Conservation (phyloP, 495 filamentous ascomycete species). For the Chaetomidium leptoderma region DNA sequence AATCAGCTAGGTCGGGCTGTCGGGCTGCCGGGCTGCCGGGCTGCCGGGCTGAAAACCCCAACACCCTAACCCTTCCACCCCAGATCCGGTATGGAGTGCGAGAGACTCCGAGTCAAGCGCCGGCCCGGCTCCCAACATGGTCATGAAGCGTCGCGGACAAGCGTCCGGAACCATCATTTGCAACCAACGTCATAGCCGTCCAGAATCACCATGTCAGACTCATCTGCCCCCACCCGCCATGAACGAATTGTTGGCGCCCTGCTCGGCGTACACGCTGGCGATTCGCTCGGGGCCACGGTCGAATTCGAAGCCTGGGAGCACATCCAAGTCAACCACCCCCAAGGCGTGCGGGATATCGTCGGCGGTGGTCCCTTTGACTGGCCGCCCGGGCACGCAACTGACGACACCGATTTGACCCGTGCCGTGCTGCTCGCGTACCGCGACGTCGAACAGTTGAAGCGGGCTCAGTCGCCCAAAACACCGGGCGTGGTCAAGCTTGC, state of each 20-base stretch:
- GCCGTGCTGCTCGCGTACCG: conserved; percentile 27
- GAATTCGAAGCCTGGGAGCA: conserved; percentile 28
- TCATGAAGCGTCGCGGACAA: too few relatives aligned
- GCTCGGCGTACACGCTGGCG: conserved; percentile 35
- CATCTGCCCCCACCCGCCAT: conserved; percentile 2
- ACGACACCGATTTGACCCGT: conserved; percentile 23
- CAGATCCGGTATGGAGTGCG: too few relatives aligned
- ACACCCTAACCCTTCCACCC: too few relatives aligned
- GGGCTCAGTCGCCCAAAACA: background rate
- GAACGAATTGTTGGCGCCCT: conserved; percentile 30
- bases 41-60: too few relatives aligned
- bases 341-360: conserved; percentile 25
- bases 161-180: too few relatives aligned
- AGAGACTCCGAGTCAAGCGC: too few relatives aligned
- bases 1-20: too few relatives aligned
- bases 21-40: too few relatives aligned
- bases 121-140: too few relatives aligned
- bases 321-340: conserved; percentile 19
- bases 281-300: conserved; percentile 32
- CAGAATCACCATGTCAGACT: conserved; percentile 10
- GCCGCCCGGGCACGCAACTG: conserved; percentile 25
- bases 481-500: conserved; percentile 13
- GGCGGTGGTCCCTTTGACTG: conserved; percentile 32
- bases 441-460: background rate
- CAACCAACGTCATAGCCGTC: background rate